A percentile compares a stretch with the other conserved stretches of the same genome.
Conservation (phyloP, 2,329 filamentous ascomycete genomes). For the Orbilia javanica region DNA sequence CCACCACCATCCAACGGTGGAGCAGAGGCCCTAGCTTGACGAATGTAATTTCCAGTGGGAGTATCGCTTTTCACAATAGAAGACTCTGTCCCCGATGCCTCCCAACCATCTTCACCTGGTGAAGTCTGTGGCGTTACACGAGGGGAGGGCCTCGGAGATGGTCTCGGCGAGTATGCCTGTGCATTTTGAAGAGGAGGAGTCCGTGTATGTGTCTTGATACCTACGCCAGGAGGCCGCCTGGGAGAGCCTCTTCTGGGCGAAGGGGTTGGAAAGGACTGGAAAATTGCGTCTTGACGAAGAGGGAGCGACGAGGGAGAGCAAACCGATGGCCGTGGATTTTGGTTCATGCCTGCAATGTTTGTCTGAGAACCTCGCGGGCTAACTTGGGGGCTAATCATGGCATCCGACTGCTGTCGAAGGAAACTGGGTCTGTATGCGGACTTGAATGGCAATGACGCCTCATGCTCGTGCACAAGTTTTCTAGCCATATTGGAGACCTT, state of each 20-base stretch:
- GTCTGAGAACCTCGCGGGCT: slow-evolving; percentile 45
- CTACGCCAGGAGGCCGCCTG: slow-evolving; percentile 10
- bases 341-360: slow-evolving; percentile 28
- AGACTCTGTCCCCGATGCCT: neutral
- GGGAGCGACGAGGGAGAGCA: slow-evolving; percentile 51
- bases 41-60: neutral
- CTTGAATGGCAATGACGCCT: slow-evolving; percentile 53
- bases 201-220: neutral
- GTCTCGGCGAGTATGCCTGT: slow-evolving; percentile 11
- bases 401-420: slow-evolving; percentile 11
- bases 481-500: slow-evolving; percentile 39
- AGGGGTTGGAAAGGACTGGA: slow-evolving; percentile 43
- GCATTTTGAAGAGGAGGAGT: slow-evolving; percentile 21
- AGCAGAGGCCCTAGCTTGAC: neutral
- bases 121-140: slow-evolving; percentile 25
- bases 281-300: slow-evolving; percentile 53
- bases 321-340: slow-evolving; percentile 33
- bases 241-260: slow-evolving; percentile 40
- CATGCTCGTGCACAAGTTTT: slow-evolving; percentile 40
- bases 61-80: neutral
- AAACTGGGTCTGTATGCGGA: slow-evolving; percentile 48
- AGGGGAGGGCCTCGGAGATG: slow-evolving; percentile 30
- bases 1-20: slow-evolving; percentile 34
- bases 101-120: slow-evolving; percentile 18
- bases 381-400: slow-evolving; percentile 18